Conservation (phyloP, 192 early-diverging fungal genomes). For the Backusella sp. region DNA sequence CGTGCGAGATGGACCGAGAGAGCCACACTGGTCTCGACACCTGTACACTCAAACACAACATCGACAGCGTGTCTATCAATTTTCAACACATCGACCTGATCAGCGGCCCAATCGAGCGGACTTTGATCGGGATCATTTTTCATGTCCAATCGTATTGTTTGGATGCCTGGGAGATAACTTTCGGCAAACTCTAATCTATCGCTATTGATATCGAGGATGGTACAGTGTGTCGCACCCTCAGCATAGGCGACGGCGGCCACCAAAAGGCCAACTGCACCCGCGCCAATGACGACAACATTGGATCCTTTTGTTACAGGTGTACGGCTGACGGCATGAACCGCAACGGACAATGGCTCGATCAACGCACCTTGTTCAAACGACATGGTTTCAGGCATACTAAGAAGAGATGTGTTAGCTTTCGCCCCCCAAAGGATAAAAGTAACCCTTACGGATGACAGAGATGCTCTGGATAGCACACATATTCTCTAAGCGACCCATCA, state of each 20-base stretch:
- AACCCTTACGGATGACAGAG: too few relatives aligned
- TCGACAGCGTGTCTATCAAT: constrained; percentile 4
- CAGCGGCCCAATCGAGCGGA: neutral
- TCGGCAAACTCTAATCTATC: constrained; percentile 26
- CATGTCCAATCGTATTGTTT: neutral
- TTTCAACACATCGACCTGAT: neutral
- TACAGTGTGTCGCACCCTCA: constrained; percentile 25
- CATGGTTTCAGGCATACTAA: constrained; percentile 30
- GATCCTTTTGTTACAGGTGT: constrained; percentile 19
- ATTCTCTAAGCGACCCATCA: constrained; percentile 11
- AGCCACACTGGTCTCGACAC: constrained; percentile 29
- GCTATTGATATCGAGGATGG: constrained; percentile 33
- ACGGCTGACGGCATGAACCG: constrained; percentile 30
- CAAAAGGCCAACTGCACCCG: constrained; percentile 38
- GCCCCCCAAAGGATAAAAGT: too few relatives aligned
- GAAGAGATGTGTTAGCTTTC: too few relatives aligned
- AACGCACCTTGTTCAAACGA: constrained; percentile 35
- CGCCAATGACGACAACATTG: constrained; percentile 36
- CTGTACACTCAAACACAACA: constrained; percentile 32
- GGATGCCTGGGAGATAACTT: constrained; percentile 9
- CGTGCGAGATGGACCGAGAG: constrained; percentile 19
- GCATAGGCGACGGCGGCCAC: constrained; percentile 26
- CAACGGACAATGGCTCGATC: constrained; percentile 39
- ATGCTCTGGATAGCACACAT: neutral
- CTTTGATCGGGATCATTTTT: neutral